A percentile compares a stretch with the other conserved stretches of the same genome.
These are phyloP conservation scores for Przewalskia tangutica DNA, from an alignment of 257 asterid species.

Conservation along the genomic window DNA sequence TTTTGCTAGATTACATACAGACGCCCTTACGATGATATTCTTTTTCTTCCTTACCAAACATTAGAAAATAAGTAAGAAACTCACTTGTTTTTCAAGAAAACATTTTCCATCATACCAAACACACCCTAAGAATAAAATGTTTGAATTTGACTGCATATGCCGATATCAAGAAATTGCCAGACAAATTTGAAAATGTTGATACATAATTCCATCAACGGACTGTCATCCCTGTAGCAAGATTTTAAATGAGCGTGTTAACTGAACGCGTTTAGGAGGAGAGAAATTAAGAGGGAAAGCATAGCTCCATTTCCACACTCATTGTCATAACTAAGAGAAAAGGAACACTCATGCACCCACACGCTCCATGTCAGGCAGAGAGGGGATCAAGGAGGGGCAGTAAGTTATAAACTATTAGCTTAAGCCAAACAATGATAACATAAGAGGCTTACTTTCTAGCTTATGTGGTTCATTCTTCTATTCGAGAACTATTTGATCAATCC, in stretches of 20 bases:
- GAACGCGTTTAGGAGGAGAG: background rate
- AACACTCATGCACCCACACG: background rate
- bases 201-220: constrained; percentile 87
- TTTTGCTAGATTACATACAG: no score
- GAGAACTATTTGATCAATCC: constrained; percentile 71
- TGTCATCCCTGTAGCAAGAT: constrained; percentile 27
- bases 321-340: background rate
- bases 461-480: constrained; percentile 62
- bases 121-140: no score
- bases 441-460: constrained; percentile 71
- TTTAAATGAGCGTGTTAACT: background rate
- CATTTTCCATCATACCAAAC: no score
- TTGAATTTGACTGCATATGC: no score
- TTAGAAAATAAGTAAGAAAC: no score
- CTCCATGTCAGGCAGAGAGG: background rate
- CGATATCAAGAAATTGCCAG: constrained; percentile 33
- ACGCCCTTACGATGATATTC: no score
- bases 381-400: background rate
- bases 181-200: constrained; percentile 71
- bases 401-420: background rate
- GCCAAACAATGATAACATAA: background rate
- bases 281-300: background rate
- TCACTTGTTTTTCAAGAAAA: no score
- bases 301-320: background rate
- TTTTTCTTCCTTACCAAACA: no score